Base-by-base conservation (phyloP, 2,329 filamentous ascomycete species). In the Orbilia ellipsospora region DNA sequence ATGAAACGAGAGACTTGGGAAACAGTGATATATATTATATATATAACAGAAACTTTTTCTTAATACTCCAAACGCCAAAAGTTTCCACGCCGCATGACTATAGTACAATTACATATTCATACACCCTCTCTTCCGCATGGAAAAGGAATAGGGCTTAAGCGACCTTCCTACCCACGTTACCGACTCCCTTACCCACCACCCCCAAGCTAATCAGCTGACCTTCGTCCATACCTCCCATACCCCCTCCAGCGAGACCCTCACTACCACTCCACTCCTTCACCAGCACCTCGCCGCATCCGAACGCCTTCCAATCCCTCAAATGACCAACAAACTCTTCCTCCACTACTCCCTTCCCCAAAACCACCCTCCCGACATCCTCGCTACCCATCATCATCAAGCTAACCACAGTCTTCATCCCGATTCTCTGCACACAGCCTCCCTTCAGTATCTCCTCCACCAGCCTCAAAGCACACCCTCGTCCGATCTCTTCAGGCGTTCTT, bases 381-480 rank as follows among this genome's bases (percentile, higher is more conserved):
- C 91, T 92, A 0, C 95, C 95, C 95, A 99, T 98, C 40, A 94
- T 93, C 95, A 99, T 99, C 77, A 99, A 85, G 16, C 90, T 92
- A 63, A 99, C 83, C 78, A 97, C 87, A 0, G 90, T 94, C 2
- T 88, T 85, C 4, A 90, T 89, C 1, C 92, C 91, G 2, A 90
- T 87, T 13, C 85, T 86, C 63, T 89, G 90, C 2, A 92, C 91
- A 81, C 93, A 97, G 0, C 95, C 95, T 10, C 94, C 94, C 79
- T 90, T 88, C 61, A 88, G 88, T 76, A 98, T 90, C 20, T 89
- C 87, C 83, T 98, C 94, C 12, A 99, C 85, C 60, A 99, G 84
- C 82, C 97, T 94, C 81, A 92, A 93, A 15, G 95, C 95, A 82
- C 93, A 96, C 80, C 89, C 88, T 82, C 90, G 92, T 61, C 95